Conservation (phyloP, 371 early-diverging fungal genomes). For the Enteropsectra breve region DNA sequence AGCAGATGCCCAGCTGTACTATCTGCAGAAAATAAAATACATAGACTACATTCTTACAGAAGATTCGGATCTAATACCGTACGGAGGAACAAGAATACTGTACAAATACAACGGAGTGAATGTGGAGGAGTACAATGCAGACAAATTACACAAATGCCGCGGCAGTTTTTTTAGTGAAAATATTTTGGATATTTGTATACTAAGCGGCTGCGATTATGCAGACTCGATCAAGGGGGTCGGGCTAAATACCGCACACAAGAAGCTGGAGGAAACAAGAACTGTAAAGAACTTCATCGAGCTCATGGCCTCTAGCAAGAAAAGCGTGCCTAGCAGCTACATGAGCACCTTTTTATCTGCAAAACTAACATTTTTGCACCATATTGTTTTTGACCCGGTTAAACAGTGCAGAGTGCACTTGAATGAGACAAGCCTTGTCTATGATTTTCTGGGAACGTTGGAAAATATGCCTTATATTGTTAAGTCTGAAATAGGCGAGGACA, state of each 20-base stretch:
- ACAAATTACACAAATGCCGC: conserved; percentile 31
- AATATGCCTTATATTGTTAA: conserved; percentile 14
- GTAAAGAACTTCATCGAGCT: conserved; percentile 38
- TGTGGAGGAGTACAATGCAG: conserved; percentile 44
- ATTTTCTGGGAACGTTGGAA: conserved; percentile 42
- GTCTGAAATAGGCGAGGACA: neutral
- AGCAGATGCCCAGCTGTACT: conserved; percentile 89
- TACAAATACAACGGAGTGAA: conserved; percentile 52
- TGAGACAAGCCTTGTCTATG: neutral
- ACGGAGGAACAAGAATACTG: conserved; percentile 66
- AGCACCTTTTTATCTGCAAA: conserved; percentile 48
- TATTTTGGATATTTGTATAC: conserved; percentile 77
- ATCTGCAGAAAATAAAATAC: conserved; percentile 65
- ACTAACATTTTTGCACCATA: conserved; percentile 55
- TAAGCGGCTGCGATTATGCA: conserved; percentile 90
- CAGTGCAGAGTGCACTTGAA: conserved; percentile 37
- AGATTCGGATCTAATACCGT: conserved; percentile 87
- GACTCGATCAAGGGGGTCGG: conserved; percentile 74
- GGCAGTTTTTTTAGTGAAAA: conserved; percentile 46
- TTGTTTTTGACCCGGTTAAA: conserved; percentile 55
- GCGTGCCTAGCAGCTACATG: conserved; percentile 39
- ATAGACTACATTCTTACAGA: conserved; percentile 78
- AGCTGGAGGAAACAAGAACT: conserved; percentile 59
- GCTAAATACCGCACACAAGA: conserved; percentile 68
- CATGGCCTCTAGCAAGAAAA: conserved; percentile 23